A percentile compares a stretch with the other conserved stretches of the same genome.
These are phyloP conservation scores for Vitis hybrid DNA, from an alignment of 177 flowering plant species.

Conservation along the genomic window DNA sequence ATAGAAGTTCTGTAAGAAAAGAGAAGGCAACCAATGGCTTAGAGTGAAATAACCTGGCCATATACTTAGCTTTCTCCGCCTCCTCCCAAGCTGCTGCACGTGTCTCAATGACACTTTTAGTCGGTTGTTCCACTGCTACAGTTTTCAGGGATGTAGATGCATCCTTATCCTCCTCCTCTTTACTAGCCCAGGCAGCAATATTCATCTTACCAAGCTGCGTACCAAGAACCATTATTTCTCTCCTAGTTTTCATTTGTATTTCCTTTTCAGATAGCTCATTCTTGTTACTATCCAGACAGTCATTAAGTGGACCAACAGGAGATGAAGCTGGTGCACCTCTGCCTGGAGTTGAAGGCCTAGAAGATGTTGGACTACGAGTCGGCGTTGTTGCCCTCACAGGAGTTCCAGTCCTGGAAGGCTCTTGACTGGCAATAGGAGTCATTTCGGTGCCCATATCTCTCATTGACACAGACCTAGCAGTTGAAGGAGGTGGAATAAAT, in stretches of 20 bases:
- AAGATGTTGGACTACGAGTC: conserved; percentile 66
- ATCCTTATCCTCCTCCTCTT: conserved; percentile 69
- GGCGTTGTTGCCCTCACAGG: conserved; percentile 87
- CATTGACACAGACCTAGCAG: conserved; percentile 90
- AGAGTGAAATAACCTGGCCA: conserved; percentile 62
- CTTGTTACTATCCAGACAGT: conserved; percentile 24
- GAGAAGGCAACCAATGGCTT: conserved; percentile 1
- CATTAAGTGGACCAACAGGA: conserved; percentile 24
- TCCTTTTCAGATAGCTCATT: conserved; percentile 71
- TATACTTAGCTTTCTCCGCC: conserved; percentile 87
- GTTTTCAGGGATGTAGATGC: conserved; percentile 56
- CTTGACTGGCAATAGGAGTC: conserved; percentile 95
- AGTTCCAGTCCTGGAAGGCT: conserved; percentile 91
- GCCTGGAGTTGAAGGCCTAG: conserved; percentile 72
- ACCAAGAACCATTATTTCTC: conserved; percentile 84
- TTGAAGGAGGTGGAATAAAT: conserved; percentile 72
- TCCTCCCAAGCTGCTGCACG: conserved; percentile 96
- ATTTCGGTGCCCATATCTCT: conserved; percentile 99
- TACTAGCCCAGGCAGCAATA: conserved; percentile 94
- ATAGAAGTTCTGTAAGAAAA: neutral
- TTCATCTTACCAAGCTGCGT: conserved; percentile 80
- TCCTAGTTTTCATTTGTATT: conserved; percentile 76
- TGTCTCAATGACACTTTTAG: conserved; percentile 56
- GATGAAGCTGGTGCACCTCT: conserved; percentile 48
- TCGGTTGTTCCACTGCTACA: conserved; percentile 28